Evolutionary conservation across 805 yeast species (phyloP).

Genomic region (Candida andamanensis): DNA sequence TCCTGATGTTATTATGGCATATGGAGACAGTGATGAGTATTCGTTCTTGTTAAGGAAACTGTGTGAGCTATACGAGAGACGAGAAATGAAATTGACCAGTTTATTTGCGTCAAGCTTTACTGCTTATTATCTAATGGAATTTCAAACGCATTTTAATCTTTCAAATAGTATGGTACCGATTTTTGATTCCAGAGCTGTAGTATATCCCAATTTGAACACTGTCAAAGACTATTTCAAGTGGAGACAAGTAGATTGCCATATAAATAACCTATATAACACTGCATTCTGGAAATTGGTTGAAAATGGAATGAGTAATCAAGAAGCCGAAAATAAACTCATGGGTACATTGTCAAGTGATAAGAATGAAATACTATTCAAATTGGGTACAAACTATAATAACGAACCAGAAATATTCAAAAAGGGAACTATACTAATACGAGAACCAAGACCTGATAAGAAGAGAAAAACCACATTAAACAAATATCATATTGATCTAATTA

Average conservation of each 20-base stretch:
- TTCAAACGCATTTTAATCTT: constrained; percentile 55
- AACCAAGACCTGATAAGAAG: constrained; percentile 42
- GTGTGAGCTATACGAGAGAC: constrained; percentile 71
- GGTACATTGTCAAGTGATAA: constrained; percentile 84
- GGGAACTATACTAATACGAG: constrained; percentile 65
- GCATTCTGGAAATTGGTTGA: constrained; percentile 82
- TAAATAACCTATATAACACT: constrained; percentile 90
- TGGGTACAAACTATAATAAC: constrained; percentile 84
- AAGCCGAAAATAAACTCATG: constrained; percentile 70
- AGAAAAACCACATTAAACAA: constrained; percentile 39
- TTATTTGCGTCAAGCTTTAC: constrained; percentile 81
- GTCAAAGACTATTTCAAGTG: constrained; percentile 84
- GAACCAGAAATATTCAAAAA: constrained; percentile 86
- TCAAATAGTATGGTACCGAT: constrained; percentile 61
- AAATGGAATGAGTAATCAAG: constrained; percentile 61
- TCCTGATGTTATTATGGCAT: constrained; percentile 74
- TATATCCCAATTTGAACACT: constrained; percentile 60
- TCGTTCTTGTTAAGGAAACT: constrained; percentile 66
- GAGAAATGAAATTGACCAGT: constrained; percentile 76
- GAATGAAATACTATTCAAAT: constrained; percentile 79
- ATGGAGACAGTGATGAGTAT: constrained; percentile 95
- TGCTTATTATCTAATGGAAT: constrained; percentile 63
- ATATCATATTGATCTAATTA: constrained; percentile 58
- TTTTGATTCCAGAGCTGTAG: constrained; percentile 87
- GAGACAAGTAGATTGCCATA: constrained; percentile 97